These are phyloP conservation scores for Thermoascus crustaceus DNA, from an alignment of 2,329 filamentous ascomycete genomes.

Conservation along the genomic window DNA sequence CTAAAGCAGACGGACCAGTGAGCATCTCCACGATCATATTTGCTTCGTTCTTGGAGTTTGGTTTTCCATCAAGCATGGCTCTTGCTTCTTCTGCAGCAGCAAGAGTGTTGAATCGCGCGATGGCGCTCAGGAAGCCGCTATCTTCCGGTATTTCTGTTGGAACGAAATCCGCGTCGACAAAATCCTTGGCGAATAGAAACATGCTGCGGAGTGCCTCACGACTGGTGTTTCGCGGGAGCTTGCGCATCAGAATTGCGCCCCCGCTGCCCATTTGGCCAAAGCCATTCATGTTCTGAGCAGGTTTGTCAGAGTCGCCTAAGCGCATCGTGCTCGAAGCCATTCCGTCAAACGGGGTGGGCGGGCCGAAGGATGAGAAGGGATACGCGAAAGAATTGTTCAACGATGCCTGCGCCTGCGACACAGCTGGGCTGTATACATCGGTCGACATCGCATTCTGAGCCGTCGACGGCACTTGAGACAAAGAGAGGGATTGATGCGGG, in stretches of 20 bases:
- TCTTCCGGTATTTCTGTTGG: conserved; percentile 49
- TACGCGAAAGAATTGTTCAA: conserved; percentile 28
- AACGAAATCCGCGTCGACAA: conserved; percentile 52
- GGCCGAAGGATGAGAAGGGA: conserved; percentile 31
- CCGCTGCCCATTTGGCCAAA: conserved; percentile 22
- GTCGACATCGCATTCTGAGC: conserved; percentile 37
- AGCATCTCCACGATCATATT: conserved; percentile 49
- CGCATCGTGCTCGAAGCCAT: conserved; percentile 25
- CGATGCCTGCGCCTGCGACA: conserved; percentile 29
- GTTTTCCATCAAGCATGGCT: conserved; percentile 53
- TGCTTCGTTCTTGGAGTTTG: conserved; percentile 52
- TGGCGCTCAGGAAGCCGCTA: conserved; percentile 47
- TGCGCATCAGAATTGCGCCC: conserved; percentile 48
- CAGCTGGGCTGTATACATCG: conserved; percentile 33
- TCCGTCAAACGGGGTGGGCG: conserved; percentile 29
- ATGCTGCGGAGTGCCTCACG: conserved; percentile 53
- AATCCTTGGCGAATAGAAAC: conserved; percentile 57
- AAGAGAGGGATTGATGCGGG: conserved; percentile 24
- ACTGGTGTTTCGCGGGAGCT: conserved; percentile 51
- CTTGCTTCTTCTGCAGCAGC: conserved; percentile 53
- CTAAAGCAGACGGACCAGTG: conserved; percentile 34
- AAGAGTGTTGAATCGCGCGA: conserved; percentile 51
- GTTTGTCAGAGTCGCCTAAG: conserved; percentile 26
- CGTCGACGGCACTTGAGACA: conserved; percentile 27
- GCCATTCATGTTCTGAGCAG: conserved; percentile 28